Evolutionary conservation across 2,329 filamentous ascomycete genomes (phyloP).

Genomic region (Pseudocercospora eumusae): DNA sequence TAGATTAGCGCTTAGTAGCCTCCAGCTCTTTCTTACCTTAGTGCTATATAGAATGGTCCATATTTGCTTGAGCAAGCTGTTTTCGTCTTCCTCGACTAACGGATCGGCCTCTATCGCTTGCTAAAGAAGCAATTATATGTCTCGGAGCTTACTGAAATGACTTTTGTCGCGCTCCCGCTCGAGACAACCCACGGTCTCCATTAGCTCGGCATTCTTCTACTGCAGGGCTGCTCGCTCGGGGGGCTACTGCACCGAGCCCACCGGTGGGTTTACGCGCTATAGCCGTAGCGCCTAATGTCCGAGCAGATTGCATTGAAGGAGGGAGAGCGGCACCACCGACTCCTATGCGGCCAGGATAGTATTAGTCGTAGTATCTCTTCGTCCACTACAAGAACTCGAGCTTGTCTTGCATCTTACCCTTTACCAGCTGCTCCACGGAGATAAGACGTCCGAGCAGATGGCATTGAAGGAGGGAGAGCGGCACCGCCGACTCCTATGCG

Average conservation of each 20-base stretch:
- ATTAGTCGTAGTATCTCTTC: no score
- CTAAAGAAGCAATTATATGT: conserved; percentile 94
- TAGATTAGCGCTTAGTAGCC: conserved; percentile 6
- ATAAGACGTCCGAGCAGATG: conserved; percentile 36
- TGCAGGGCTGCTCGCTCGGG: conserved; percentile 63
- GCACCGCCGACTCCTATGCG: conserved; percentile 72
- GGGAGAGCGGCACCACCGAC: conserved; percentile 55
- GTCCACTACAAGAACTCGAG: no score
- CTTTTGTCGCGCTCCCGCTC: conserved; percentile 98
- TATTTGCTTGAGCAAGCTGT: conserved; percentile 90
- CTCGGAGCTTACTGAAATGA: conserved; percentile 97
- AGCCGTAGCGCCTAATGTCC: conserved; percentile 55
- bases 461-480: conserved; percentile 41
- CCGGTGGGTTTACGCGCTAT: conserved; percentile 46
- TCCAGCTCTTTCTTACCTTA: conserved; percentile 55
- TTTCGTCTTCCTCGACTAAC: conserved; percentile 90
- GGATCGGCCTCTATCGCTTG: conserved; percentile 90
- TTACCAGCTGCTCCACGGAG: no score
- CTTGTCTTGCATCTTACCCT: no score
- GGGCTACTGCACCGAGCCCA: conserved; percentile 53
- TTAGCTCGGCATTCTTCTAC: conserved; percentile 82
- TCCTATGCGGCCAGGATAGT: conserved; percentile 88
- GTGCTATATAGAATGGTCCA: conserved; percentile 97
- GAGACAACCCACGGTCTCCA: conserved; percentile 91
- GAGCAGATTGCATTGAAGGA: conserved; percentile 30